Base-by-base conservation (phyloP, 148 eudicot genomes). In the Fagopyrum homotropicum region DNA sequence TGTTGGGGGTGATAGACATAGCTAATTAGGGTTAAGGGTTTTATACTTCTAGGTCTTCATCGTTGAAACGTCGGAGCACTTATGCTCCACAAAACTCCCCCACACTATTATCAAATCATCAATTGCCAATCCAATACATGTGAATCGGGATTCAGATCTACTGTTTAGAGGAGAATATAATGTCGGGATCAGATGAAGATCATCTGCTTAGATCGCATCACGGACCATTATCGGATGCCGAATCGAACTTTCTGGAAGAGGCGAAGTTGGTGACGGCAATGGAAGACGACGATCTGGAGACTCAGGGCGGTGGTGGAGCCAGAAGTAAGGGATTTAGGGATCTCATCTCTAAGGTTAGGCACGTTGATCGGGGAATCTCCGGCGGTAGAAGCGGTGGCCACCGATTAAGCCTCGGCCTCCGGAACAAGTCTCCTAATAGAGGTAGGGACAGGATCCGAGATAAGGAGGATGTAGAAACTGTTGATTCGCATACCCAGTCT, bases 321-420 rank as follows among this genome's bases (percentile, higher is more conserved):
- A 26, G 54, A 60, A 61, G 19, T 14, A 47, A 59, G 26, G 76
- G 49, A 57, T 77, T 84, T 16, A 49, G 68, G 55, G 91, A 85
- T 86, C 81, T 88, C 35, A 69, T 48, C 60, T n/a, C 51, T 72
- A 61, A 46, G 47, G 72, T 83, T 35, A 88, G 81, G 77, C 81
- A 84, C 1, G 68, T 84, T 57, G 89, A 89, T 82, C 86, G 86
- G 45, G 82, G 86, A 22, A 77, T 81, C 11, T 77, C 88, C 45
- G 69, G 69, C n/a, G n/a, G 69, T 30, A 43, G 69, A 3, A 79
- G 85, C 26, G 72, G 82, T 54, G 59, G 10, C 63, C 61, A 71
- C 1, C 30, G 74, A 7, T 0, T 17, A 17, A 71, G 86, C 2
- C 72, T 78, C 75, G 78, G 80, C 54, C 12, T 71, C 78, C 50